Percentiles rank a stretch among this genome's conserved stretches.
phyloP scores from a whole-genome alignment of 2,329 filamentous ascomycete genomes.

The Cryoendolithus antarcticus region DNA sequence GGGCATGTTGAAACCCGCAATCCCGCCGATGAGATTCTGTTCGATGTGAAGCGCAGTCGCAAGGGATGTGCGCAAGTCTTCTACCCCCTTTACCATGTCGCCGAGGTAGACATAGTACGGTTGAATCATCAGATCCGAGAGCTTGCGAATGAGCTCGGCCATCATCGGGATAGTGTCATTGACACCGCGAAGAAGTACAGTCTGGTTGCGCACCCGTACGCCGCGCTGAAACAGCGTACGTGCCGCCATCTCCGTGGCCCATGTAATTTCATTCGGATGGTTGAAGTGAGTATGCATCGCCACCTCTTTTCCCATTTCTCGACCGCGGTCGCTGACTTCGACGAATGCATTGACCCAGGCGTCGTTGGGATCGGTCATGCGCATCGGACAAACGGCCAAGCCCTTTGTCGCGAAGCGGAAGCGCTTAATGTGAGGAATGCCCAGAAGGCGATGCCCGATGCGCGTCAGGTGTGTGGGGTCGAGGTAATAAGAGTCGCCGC shows the following conservation, averaged over 20 bases:
- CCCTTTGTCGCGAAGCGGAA: slow-evolving; percentile 53
- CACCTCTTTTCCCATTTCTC: slow-evolving; percentile 44
- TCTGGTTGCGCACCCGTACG: slow-evolving; percentile 48
- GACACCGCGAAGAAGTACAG: slow-evolving; percentile 45
- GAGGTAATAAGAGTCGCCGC: slow-evolving; percentile 50
- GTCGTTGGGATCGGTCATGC: slow-evolving; percentile 42
- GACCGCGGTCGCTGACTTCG: slow-evolving; percentile 38
- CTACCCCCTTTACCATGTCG: slow-evolving; percentile 48
- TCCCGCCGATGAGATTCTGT: slow-evolving; percentile 44
- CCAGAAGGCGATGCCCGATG: slow-evolving; percentile 45
- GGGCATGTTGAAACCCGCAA: slow-evolving; percentile 52
- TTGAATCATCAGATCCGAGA: slow-evolving; percentile 45
- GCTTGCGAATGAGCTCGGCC: slow-evolving; percentile 38
- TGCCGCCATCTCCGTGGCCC: slow-evolving; percentile 43
- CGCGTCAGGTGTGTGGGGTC: slow-evolving; percentile 38
- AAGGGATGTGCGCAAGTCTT: slow-evolving; percentile 51
- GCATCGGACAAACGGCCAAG: slow-evolving; percentile 45
- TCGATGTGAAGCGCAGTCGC: slow-evolving; percentile 47
- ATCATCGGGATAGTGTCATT: slow-evolving; percentile 46
- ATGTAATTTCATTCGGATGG: slow-evolving; percentile 49
- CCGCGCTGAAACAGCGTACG: slow-evolving; percentile 39
- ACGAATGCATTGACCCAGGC: slow-evolving; percentile 43
- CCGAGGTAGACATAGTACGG: slow-evolving; percentile 57
- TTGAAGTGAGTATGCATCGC: slow-evolving; percentile 56
- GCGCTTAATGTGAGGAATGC: slow-evolving; percentile 45